phyloP scores from a whole-genome alignment of 495 filamentous ascomycete species.

The Mytilinidion resinicola region DNA sequence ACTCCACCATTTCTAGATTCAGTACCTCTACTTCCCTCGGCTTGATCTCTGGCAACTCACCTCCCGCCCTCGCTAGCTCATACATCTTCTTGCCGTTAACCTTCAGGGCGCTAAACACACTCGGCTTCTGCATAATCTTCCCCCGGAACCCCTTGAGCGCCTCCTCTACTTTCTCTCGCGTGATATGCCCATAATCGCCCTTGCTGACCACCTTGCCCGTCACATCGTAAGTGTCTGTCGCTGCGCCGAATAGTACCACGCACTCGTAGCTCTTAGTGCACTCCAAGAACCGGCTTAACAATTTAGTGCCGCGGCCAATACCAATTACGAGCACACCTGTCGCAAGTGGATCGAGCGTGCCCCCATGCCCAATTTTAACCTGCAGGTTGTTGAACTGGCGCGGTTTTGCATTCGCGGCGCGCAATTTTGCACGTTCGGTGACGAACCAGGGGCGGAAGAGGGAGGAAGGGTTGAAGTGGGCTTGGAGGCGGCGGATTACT shows the following conservation, averaged over 20 bases:
- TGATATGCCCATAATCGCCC: constrained; percentile 70
- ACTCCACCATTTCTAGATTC: constrained; percentile 74
- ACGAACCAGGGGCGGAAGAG: constrained; percentile 69
- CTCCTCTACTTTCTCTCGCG: constrained; percentile 67
- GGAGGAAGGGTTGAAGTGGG: constrained; percentile 70
- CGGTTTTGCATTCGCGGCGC: constrained; percentile 44
- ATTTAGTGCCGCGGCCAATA: constrained; percentile 82
- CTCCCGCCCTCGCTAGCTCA: constrained; percentile 90
- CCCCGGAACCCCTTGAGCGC: constrained; percentile 72
- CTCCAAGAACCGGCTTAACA: constrained; percentile 63
- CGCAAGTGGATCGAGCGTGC: constrained; percentile 89
- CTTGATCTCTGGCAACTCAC: constrained; percentile 59
- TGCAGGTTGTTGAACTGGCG: constrained; percentile 49
- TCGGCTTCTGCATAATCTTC: constrained; percentile 83
- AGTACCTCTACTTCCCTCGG: constrained; percentile 68
- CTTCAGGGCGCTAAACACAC: constrained; percentile 85
- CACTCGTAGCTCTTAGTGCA: constrained; percentile 94
- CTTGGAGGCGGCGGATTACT: constrained; percentile 76
- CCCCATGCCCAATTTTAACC: constrained; percentile 94
- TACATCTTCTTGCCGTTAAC: constrained; percentile 89
- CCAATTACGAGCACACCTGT: constrained; percentile 87
- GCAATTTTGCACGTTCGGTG: constrained; percentile 51
- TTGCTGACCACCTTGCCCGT: constrained; percentile 72
- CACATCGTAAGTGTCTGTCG: constrained; percentile 87
- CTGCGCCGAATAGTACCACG: constrained; percentile 81